A percentile compares a stretch with the other conserved stretches of the same genome.
Conservation (phyloP, 805 yeast species). For the Candida yuanshanica region DNA sequence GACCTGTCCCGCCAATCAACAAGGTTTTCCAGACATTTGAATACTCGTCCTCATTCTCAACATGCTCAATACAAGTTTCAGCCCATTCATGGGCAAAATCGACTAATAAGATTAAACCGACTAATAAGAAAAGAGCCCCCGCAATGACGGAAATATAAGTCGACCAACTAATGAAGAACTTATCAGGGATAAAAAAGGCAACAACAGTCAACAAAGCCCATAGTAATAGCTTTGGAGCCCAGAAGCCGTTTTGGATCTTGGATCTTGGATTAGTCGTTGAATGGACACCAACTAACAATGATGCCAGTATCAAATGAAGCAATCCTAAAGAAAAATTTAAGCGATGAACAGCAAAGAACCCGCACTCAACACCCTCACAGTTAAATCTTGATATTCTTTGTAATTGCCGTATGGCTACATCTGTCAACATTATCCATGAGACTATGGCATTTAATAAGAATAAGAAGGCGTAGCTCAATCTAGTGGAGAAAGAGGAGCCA, state of each 20-base stretch:
- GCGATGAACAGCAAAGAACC: slow-evolving; percentile 92
- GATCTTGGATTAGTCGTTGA: slow-evolving; percentile 76
- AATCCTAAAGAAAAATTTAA: slow-evolving; percentile 82
- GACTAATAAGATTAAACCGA: slow-evolving; percentile 84
- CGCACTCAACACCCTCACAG: slow-evolving; percentile 83
- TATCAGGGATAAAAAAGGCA: slow-evolving; percentile 80
- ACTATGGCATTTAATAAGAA: slow-evolving; percentile 72
- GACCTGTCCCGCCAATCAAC: slow-evolving; percentile 78
- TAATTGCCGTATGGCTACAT: slow-evolving; percentile 68
- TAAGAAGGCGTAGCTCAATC: slow-evolving; percentile 78
- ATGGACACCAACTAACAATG: slow-evolving; percentile 63
- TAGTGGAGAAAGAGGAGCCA: slow-evolving; percentile 70
- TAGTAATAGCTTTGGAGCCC: slow-evolving; percentile 68
- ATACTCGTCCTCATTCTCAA: slow-evolving; percentile 70
- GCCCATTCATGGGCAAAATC: slow-evolving; percentile 99
- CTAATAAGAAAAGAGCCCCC: slow-evolving; percentile 79
- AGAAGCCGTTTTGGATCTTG: slow-evolving; percentile 83
- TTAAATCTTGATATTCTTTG: slow-evolving; percentile 63
- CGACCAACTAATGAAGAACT: slow-evolving; percentile 85
- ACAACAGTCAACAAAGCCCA: slow-evolving; percentile 53
- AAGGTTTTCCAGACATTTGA: slow-evolving; percentile 68
- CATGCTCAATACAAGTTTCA: slow-evolving; percentile 85
- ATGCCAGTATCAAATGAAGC: slow-evolving; percentile 68
- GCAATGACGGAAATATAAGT: slow-evolving; percentile 81
- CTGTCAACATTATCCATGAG: slow-evolving; percentile 90